Conservation (phyloP, 257 asterid genomes). For the Euphrasia confusa region DNA sequence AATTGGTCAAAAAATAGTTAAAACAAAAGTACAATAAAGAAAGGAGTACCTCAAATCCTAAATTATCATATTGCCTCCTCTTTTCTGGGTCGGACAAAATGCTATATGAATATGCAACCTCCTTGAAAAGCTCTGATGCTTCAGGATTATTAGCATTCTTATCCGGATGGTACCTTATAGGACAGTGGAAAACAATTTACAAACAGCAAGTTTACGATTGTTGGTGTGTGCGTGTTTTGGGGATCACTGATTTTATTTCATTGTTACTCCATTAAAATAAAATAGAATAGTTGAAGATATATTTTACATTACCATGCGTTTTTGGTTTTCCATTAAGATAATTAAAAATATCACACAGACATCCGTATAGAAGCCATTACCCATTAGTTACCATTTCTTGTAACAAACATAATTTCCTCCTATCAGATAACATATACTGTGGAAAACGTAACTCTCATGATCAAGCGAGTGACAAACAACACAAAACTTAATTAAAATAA, state of each 20-base stretch:
- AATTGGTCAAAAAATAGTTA: background rate
- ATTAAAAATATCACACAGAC: background rate
- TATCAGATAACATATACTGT: slow-evolving; percentile 9
- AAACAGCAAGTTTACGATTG: background rate
- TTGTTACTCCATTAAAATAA: background rate
- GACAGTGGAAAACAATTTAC: background rate
- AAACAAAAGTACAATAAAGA: slow-evolving; percentile 1
- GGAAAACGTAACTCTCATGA: slow-evolving; percentile 16
- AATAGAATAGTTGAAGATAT: slow-evolving; percentile 13
- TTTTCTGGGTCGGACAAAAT: slow-evolving; percentile 94
- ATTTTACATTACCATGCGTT: background rate
- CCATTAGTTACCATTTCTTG: background rate
- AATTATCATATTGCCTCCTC: slow-evolving; percentile 84
- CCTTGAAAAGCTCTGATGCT: slow-evolving; percentile 97
- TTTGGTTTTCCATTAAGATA: slow-evolving; percentile 6
- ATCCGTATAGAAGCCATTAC: background rate
- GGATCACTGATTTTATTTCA: background rate
- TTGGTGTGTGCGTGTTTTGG: background rate
- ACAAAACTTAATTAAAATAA: background rate
- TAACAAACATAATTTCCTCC: slow-evolving; percentile 1
- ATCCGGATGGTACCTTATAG: slow-evolving; percentile 95
- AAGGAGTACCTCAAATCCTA: slow-evolving; percentile 85
- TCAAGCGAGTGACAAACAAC: slow-evolving; percentile 4
- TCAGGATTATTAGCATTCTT: slow-evolving; percentile 96
- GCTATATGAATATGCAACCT: slow-evolving; percentile 97